A percentile compares a stretch with the other conserved stretches of the same genome.
Evolutionary conservation across 768 basidiomycete species (phyloP).

Genomic region (Nevesoporus exiguus): DNA sequence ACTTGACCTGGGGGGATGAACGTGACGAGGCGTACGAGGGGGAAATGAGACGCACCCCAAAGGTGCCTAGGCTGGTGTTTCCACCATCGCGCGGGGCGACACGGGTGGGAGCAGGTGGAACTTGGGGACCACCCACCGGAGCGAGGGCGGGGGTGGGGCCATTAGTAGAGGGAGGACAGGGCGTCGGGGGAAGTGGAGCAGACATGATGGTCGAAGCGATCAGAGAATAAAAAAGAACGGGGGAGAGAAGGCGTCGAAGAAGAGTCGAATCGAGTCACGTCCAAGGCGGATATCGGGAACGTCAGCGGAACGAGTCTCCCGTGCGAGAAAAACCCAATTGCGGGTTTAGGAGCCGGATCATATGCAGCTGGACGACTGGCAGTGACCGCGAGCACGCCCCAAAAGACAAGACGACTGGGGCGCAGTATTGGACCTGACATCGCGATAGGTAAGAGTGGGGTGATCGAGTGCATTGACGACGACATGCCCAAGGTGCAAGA

Average conservation of each 20-base stretch:
- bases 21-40: background rate
- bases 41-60: conserved; percentile 47
- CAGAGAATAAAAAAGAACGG: background rate
- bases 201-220: conserved; percentile 8
- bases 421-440: background rate
- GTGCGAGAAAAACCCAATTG: conserved; percentile 1
- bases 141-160: background rate
- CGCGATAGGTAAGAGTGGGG: background rate
- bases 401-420: background rate
- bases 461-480: background rate
- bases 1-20: conserved; percentile 65
- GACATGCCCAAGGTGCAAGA: background rate
- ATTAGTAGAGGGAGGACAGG: background rate
- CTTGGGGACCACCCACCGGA: background rate
- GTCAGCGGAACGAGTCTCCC: background rate
- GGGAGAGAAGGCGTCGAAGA: background rate
- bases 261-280: background rate
- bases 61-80: conserved; percentile 64
- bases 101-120: conserved; percentile 45
- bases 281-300: conserved; percentile 1
- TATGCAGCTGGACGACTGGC: too few species aligned
- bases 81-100: conserved; percentile 48
- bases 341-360: conserved; percentile 2
- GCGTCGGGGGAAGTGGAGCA: conserved; percentile 5
- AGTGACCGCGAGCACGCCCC: too few species aligned